Conservation (phyloP, 2,329 filamentous ascomycete genomes). For the Knufia fluminis region DNA sequence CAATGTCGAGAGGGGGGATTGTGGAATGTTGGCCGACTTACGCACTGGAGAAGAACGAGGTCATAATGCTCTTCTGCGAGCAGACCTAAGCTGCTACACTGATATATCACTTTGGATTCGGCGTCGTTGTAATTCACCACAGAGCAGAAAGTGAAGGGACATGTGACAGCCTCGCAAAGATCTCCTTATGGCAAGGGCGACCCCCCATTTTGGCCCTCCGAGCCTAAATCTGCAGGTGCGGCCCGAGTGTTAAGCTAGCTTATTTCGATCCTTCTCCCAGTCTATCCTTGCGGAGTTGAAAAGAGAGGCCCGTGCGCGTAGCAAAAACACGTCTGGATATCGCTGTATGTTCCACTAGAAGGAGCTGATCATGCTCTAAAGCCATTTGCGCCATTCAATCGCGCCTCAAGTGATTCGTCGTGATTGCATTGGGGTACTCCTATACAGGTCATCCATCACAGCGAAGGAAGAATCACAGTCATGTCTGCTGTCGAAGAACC, state of each 20-base stretch:
- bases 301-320: neutral
- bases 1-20: slow-evolving; percentile 7
- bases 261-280: neutral
- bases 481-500: slow-evolving; percentile 20
- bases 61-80: slow-evolving; percentile 28
- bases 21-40: slow-evolving; percentile 28
- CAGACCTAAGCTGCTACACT: neutral
- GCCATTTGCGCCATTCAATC: too few relatives aligned
- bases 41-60: slow-evolving; percentile 43
- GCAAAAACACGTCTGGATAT: neutral
- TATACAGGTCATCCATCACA: too few relatives aligned
- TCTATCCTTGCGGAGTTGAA: neutral
- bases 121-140: neutral
- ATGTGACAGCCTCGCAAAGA: slow-evolving; percentile 1
- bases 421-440: too few relatives aligned
- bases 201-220: slow-evolving; percentile 3
- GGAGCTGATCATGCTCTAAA: too few relatives aligned
- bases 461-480: too few relatives aligned
- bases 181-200: neutral
- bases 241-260: slow-evolving; percentile 2
- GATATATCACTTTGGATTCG: neutral
- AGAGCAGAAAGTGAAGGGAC: neutral
- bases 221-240: slow-evolving; percentile 4
- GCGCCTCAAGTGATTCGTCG: too few relatives aligned
- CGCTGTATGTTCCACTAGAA: too few relatives aligned